These are phyloP conservation scores for Fusarium pininemorale DNA, from an alignment of 2,329 filamentous ascomycete genomes.

Conservation along the genomic window DNA sequence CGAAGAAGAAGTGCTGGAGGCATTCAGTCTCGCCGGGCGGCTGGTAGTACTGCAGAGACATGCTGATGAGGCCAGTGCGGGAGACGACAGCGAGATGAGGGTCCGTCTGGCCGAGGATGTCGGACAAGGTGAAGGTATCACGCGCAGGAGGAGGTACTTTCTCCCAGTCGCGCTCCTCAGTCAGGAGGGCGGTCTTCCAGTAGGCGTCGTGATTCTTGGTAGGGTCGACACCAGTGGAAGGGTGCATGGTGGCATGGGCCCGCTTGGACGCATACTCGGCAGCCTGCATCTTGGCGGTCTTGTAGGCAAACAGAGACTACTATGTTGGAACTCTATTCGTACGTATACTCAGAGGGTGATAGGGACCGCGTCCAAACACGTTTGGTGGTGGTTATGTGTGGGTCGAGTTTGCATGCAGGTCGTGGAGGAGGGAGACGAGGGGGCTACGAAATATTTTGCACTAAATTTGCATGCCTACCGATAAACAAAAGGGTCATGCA, in stretches of 20 bases:
- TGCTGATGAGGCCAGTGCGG: not conserved
- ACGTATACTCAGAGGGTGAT: not conserved
- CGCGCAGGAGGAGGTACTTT: not conserved
- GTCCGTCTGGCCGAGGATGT: not conserved
- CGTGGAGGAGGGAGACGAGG: not conserved
- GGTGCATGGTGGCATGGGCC: not conserved
- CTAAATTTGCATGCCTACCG: not conserved
- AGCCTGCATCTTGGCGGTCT: not conserved
- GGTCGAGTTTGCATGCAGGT: not conserved
- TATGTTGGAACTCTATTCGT: not conserved
- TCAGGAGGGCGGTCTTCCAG: not conserved
- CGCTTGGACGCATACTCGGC: not conserved
- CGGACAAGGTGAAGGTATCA: conserved; percentile 3
- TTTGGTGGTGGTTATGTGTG: not conserved
- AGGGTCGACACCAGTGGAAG: not conserved
- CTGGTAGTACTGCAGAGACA: conserved; percentile 2
- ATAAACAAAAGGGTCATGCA: not conserved
- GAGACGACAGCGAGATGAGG: not conserved
- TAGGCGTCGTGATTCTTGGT: not conserved
- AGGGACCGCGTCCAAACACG: not conserved
- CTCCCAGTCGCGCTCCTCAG: not conserved
- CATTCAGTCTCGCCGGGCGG: not conserved
- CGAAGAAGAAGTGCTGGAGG: not conserved
- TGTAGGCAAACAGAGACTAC: not conserved
- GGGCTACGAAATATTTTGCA: not conserved